Percentiles rank a stretch among this genome's conserved stretches.
Evolutionary conservation across 495 filamentous ascomycete species (phyloP).

Genomic region (Tuber calosporum): DNA sequence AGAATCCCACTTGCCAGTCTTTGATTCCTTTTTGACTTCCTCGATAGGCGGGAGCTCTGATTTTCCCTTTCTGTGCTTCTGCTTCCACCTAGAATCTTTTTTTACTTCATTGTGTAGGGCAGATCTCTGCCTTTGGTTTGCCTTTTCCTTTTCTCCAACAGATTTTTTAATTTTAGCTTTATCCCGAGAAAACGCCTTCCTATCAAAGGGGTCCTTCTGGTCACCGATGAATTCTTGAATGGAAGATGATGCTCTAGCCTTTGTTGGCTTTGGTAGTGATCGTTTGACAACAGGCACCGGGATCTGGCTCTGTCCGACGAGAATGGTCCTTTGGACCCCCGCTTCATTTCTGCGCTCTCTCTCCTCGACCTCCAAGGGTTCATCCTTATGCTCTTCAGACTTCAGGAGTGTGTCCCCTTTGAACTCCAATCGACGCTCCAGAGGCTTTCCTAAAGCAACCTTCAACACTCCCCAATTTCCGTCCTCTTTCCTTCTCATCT

Average conservation of each 20-base stretch:
- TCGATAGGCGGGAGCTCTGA: constrained; percentile 22
- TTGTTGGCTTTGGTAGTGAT: neutral
- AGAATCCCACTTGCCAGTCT: constrained; percentile 5
- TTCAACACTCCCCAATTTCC: neutral
- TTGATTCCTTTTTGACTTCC: neutral
- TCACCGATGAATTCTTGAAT: neutral
- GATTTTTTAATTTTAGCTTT: neutral
- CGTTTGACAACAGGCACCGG: neutral
- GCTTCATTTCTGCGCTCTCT: neutral
- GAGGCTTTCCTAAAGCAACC: neutral
- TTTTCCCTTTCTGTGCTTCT: neutral
- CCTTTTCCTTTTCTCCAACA: neutral
- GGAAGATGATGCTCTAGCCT: neutral
- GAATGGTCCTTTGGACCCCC: neutral
- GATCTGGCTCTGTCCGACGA: neutral
- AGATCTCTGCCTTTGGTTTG: neutral
- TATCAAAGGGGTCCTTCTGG: neutral
- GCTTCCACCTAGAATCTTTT: neutral
- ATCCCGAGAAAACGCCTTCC: neutral
- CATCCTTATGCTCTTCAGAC: neutral
- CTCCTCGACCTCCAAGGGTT: neutral
- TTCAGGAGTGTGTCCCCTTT: neutral
- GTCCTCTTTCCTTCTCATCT: neutral
- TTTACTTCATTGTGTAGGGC: neutral
- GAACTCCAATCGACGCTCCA: neutral